Conservation (phyloP, 2,329 filamentous ascomycete species). For the Thielaviopsis populi region DNA sequence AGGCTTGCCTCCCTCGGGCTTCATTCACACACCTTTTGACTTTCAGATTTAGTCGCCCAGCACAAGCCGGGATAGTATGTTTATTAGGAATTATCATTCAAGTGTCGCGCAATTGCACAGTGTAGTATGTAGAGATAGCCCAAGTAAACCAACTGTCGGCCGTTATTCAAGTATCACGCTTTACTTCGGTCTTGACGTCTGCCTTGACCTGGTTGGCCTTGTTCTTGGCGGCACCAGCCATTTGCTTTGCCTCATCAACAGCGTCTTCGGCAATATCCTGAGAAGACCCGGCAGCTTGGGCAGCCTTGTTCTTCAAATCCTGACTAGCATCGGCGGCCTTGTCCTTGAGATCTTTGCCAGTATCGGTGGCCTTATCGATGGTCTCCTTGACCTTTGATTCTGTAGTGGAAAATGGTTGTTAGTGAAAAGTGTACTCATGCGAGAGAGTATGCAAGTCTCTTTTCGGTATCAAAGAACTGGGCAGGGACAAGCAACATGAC, state of each 20-base stretch:
- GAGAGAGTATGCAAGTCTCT: background rate
- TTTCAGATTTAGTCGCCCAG: no score
- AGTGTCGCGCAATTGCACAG: background rate
- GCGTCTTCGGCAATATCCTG: conserved; percentile 23
- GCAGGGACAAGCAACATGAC: conserved; percentile 20
- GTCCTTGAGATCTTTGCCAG: conserved; percentile 28
- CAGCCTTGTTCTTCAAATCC: conserved; percentile 23
- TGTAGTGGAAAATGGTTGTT: background rate
- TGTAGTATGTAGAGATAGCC: background rate
- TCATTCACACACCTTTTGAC: background rate
- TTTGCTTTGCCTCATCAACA: conserved; percentile 29
- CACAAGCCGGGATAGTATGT: background rate
- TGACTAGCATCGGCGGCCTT: conserved; percentile 32
- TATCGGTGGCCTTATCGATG: conserved; percentile 22
- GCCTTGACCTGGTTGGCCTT: conserved; percentile 29
- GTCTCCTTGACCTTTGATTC: conserved; percentile 22
- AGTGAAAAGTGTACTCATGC: background rate
- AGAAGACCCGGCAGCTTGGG: conserved; percentile 23
- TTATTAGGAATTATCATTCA: background rate
- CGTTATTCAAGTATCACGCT: conserved; percentile 18
- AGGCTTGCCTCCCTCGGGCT: background rate
- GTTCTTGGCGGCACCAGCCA: conserved; percentile 27
- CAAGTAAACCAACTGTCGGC: conserved; percentile 16
- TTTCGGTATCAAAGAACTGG: no score
- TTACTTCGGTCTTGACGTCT: conserved; percentile 29